Evolutionary conservation across 75 land plant genomes (phyloP).

Genomic region (Picea glauca): DNA sequence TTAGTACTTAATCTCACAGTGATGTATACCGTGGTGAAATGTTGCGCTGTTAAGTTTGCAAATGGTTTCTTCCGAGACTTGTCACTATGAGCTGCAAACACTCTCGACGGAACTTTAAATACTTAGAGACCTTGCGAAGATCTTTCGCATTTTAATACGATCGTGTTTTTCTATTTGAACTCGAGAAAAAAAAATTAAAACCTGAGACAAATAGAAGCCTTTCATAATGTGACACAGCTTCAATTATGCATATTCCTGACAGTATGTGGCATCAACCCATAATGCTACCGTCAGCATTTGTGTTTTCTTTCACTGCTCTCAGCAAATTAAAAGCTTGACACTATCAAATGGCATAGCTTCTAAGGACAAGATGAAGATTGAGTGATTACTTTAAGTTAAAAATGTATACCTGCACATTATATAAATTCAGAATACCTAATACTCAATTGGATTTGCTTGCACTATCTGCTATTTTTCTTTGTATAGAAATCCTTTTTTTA

Average conservation of each 20-base stretch:
- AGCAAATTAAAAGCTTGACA: too few relatives aligned
- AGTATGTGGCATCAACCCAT: background rate
- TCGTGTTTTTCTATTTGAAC: background rate
- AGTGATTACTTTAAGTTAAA: too few relatives aligned
- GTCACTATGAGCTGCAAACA: background rate
- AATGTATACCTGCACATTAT: too few relatives aligned
- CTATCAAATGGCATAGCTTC: too few relatives aligned
- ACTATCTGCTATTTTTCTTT: background rate
- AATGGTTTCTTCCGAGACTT: background rate
- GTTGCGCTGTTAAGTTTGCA: background rate
- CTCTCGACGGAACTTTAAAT: background rate
- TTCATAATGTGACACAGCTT: background rate
- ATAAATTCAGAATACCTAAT: background rate
- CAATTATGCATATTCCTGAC: background rate
- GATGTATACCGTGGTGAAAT: background rate
- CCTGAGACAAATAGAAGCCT: background rate
- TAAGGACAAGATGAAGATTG: too few relatives aligned
- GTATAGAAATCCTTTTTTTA: too few relatives aligned
- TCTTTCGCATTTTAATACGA: background rate
- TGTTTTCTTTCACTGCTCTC: too few relatives aligned
- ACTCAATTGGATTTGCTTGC: background rate
- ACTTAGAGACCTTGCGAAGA: background rate
- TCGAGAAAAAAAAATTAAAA: background rate
- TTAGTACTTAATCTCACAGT: background rate
- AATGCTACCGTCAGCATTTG: too few relatives aligned